A percentile compares a stretch with the other conserved stretches of the same genome.
Conservation (phyloP, 2,329 filamentous ascomycete species). For the Pseudogymnoascus sp. region DNA sequence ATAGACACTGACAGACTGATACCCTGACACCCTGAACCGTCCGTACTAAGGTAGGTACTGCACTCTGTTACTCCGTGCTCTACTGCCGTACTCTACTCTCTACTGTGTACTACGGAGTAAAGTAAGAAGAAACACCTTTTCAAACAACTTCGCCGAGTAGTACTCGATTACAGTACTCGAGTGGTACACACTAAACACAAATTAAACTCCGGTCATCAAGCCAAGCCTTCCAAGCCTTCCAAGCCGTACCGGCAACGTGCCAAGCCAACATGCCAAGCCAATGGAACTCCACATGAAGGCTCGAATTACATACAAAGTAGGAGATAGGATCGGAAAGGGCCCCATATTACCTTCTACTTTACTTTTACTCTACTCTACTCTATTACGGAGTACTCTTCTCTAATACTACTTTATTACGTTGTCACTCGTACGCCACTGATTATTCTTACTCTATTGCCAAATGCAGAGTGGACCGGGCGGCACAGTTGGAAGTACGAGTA, state of each 20-base stretch:
- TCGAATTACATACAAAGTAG: not conserved
- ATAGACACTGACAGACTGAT: not conserved
- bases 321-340: not conserved
- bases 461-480: not conserved
- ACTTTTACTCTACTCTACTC: not conserved
- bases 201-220: not conserved
- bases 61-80: not conserved
- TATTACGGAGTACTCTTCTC: not conserved
- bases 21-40: not conserved
- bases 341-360: not conserved
- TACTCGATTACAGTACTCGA: not conserved
- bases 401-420: not conserved
- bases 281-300: not conserved
- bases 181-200: not conserved
- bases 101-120: no score
- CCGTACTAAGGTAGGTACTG: no score
- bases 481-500: not conserved
- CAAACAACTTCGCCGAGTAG: no score
- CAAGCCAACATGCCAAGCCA: not conserved
- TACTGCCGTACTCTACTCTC: not conserved
- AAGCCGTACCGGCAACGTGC: not conserved
- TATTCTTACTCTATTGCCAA: not conserved
- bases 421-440: not conserved
- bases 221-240: not conserved
- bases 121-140: not conserved